Evolutionary conservation across 2,329 filamentous ascomycete species (phyloP).

Genomic region (Aschersonia sp.): DNA sequence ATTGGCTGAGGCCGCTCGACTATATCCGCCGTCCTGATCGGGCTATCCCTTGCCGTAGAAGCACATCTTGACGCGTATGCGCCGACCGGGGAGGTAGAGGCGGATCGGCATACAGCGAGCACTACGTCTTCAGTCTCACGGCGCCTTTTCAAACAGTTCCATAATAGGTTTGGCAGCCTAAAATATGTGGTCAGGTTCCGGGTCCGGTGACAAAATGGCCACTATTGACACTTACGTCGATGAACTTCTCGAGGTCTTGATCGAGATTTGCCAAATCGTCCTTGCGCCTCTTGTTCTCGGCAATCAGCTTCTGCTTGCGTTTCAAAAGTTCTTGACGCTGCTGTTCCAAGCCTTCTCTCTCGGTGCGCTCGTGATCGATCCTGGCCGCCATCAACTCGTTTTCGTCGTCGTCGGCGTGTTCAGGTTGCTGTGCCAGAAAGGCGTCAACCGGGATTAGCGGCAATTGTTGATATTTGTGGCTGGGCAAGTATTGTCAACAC

Average conservation of each 20-base stretch:
- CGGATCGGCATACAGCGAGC: too few relatives aligned
- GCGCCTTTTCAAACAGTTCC: conserved; percentile 67
- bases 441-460: conserved; percentile 74
- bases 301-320: conserved; percentile 45
- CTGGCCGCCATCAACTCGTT: conserved; percentile 77
- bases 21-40: too few relatives aligned
- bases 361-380: conserved; percentile 78
- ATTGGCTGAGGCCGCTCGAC: too few relatives aligned
- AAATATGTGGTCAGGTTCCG: background rate
- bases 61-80: too few relatives aligned
- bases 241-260: conserved; percentile 83
- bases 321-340: conserved; percentile 63
- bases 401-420: conserved; percentile 57
- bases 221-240: conserved; percentile 47
- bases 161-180: conserved; percentile 81
- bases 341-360: conserved; percentile 74
- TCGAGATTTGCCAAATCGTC: conserved; percentile 87
- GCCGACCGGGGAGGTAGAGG: too few relatives aligned
- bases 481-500: conserved; percentile 16
- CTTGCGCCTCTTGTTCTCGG: conserved; percentile 78
- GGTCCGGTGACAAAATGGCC: too few relatives aligned
- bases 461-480: conserved; percentile 76
- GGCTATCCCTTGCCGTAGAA: too few relatives aligned
- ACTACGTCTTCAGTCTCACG: conserved; percentile 10
- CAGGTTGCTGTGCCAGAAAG: conserved; percentile 63